Base-by-base conservation (phyloP, 192 early-diverging fungal species). In the Thoreauomyces humboldtii region DNA sequence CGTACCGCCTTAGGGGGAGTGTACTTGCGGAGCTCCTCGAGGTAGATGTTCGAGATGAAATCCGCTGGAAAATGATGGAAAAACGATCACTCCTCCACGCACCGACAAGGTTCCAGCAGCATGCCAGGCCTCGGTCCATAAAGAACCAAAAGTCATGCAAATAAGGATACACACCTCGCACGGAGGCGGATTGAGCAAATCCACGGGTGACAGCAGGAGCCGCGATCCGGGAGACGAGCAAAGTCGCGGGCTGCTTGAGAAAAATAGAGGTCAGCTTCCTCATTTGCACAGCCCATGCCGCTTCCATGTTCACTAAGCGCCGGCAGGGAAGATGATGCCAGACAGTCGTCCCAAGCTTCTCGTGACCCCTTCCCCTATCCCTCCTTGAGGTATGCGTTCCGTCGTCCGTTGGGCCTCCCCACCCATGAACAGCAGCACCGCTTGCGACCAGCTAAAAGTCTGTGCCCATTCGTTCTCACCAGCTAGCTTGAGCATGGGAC, bases 11-110 rank as follows among this genome's bases (percentile, higher is more conserved):
- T 70, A 19, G 77, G 65, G 7, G 76, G 69, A 41, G 63, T 73
- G 80, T 78, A 81, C 33, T 47, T 57, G 44, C 67, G 63, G 54
- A 81, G 56, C 41, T 70, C 74, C 22, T 70, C 45, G 28, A 81
- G 35, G 65, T 81, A 81, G 38, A 78, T 21, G 44, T 77, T 63
- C 46, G 70, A 21, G 47, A 81, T 61, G 51, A 77, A 19, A 67
- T 81, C 80, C 50, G 72, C 73, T 70, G 35, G 29, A 51, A 45
- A 37, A 7, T 12, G 55, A 22, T 35, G 24, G 36, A 19, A 29
- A 41, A 27, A n/a, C n/a, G n/a, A n/a, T n/a, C n/a, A n/a, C n/a
- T n/a, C n/a, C n/a, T n/a, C n/a, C n/a, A n/a, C n/a, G n/a, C n/a
- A n/a, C n/a, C n/a, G n/a, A n/a, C n/a, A n/a, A n/a, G n/a, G n/a